These are phyloP conservation scores for Colletotrichum eremochloae DNA, from an alignment of 2,329 filamentous ascomycete genomes.

Conservation along the genomic window DNA sequence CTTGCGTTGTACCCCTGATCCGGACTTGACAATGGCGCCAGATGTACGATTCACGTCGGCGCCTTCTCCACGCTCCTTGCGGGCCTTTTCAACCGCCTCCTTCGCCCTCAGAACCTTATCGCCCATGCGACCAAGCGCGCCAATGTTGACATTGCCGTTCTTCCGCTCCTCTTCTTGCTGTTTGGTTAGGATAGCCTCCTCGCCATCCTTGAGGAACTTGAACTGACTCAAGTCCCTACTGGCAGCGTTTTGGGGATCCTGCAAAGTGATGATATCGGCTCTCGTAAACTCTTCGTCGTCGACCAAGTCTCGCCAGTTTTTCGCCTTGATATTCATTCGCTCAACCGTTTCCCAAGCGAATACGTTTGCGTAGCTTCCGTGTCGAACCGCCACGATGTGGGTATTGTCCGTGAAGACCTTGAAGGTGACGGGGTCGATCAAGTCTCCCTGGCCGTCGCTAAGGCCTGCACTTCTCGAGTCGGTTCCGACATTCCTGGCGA, in stretches of 20 bases:
- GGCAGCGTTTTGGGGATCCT: slow-evolving; percentile 93
- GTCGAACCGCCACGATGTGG: slow-evolving; percentile 89
- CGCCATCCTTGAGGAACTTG: slow-evolving; percentile 89
- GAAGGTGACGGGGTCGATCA: slow-evolving; percentile 96
- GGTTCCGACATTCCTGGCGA: slow-evolving; percentile 87
- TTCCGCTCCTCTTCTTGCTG: slow-evolving; percentile 78
- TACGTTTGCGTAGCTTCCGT: slow-evolving; percentile 89
- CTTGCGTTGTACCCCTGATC: slow-evolving; percentile 51
- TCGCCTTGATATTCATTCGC: slow-evolving; percentile 94
- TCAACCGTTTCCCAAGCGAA: slow-evolving; percentile 97
- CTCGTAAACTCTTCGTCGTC: slow-evolving; percentile 88
- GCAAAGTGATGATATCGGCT: slow-evolving; percentile 94
- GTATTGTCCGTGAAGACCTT: slow-evolving; percentile 99
- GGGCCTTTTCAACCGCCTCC: slow-evolving; percentile 91
- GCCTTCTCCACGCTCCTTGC: slow-evolving; percentile 77
- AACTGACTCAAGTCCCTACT: slow-evolving; percentile 87
- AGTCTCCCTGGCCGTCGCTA: slow-evolving; percentile 76
- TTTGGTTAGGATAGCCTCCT: slow-evolving; percentile 74
- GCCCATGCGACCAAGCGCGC: slow-evolving; percentile 81
- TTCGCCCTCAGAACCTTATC: slow-evolving; percentile 92
- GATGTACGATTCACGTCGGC: slow-evolving; percentile 68
- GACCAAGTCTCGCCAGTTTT: slow-evolving; percentile 93
- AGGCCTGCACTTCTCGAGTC: slow-evolving; percentile 61
- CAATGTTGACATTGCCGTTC: slow-evolving; percentile 80
- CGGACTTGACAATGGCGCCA: slow-evolving; percentile 57